Evolutionary conservation across 2,329 filamentous ascomycete species (phyloP), one percentile per base, ranked within the genome.

Genomic region (Diaporthe capsici): DNA sequence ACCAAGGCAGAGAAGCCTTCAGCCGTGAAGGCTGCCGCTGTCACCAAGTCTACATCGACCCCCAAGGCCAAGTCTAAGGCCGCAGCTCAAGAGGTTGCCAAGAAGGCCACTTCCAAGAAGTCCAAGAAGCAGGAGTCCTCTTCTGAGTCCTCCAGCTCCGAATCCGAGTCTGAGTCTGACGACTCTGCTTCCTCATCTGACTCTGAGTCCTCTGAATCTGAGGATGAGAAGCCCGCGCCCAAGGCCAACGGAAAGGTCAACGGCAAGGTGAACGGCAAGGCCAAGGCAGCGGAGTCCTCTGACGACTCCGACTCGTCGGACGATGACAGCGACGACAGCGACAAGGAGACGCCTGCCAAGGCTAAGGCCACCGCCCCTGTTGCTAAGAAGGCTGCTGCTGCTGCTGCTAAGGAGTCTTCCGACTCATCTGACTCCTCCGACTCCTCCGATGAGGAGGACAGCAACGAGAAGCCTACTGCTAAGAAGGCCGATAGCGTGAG

Each of bases 31-130:
- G 89, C 88, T 80, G 92, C 88, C 79, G 90, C 90, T 79, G 88
- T 94, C 81, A 90, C 89, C 86, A 95, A 95, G 88, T 83, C 92
- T 72, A 87, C 90, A 77, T 88, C 93, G 84, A 90, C 89, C 78
- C 85, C 91, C 82, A 93, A 92, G 86, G 85, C 88, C 77, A 93
- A 93, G 87, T 89, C 91, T 80, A 94, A 94, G 88, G 88, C 92
- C 78, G 82, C 90, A 75, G 91, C 91, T 80, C 94, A 94, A 89
- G 86, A 88, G 76, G 82, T 85, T 61, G 86, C 89, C 75, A 83
- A 86, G 79, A 90, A 91, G 84, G 86, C 87, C 79, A 80, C 86
- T 78, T 84, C 86, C 72, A 88, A 82, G 81, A 87, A 87, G 83
- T 79, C 79, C 76, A 88, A 88, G 86, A 89, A 89, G 82, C 82